Percentiles rank a stretch among this genome's conserved stretches.
phyloP scores from a whole-genome alignment of 2,329 filamentous ascomycete genomes.

The Ilyonectria destructans region DNA sequence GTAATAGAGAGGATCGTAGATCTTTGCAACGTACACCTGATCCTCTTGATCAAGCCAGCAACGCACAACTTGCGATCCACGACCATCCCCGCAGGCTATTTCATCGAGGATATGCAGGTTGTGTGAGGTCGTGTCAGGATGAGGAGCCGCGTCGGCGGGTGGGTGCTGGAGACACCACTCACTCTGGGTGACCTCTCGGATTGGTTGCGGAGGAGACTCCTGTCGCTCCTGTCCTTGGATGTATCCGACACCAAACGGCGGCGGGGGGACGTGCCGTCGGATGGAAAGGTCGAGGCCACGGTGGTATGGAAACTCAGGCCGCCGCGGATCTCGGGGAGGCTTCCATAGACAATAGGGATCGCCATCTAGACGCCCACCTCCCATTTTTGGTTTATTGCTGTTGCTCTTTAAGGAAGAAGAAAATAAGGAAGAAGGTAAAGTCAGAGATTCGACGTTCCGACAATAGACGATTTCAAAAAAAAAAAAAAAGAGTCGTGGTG shows the following conservation, averaged over 20 bases:
- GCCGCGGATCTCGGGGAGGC: too few relatives aligned
- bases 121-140: background rate
- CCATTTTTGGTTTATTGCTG: too few relatives aligned
- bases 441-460: too few relatives aligned
- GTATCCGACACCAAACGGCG: background rate
- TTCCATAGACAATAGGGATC: too few relatives aligned
- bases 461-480: too few relatives aligned
- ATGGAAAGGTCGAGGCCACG: background rate
- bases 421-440: too few relatives aligned
- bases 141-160: background rate
- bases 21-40: too few relatives aligned
- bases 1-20: too few relatives aligned
- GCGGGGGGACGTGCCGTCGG: background rate
- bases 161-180: conserved; percentile 1
- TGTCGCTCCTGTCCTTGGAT: background rate
- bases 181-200: background rate
- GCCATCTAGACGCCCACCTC: too few relatives aligned
- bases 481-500: too few relatives aligned
- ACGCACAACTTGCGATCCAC: background rate
- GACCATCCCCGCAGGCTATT: background rate
- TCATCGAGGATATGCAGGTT: background rate
- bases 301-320: too few relatives aligned
- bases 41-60: background rate
- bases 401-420: too few relatives aligned
- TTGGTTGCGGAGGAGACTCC: background rate